Evolutionary conservation across 805 yeast species (phyloP), one percentile per base, ranked within the genome.

Genomic region (Sugiyamaella smithiae): DNA sequence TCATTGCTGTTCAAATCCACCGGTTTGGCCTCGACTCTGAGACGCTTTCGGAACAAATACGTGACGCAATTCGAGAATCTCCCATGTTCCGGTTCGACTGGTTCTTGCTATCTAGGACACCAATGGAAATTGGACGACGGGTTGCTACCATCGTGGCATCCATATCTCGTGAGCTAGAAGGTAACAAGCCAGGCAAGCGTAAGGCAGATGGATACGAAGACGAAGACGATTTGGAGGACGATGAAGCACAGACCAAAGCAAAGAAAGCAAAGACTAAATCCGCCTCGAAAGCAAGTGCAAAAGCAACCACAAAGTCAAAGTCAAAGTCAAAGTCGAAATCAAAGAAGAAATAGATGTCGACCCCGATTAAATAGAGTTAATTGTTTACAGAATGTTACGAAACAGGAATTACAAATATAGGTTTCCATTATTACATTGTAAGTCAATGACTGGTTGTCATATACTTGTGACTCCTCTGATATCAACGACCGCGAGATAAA

Each of bases 1-100:
- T 86, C 65, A 68, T 93, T 57, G 69, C 93, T 50, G 79, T 89
- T 12, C 90, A 86, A 71, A 69, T 88, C 61, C 84, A 85, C 69
- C 74, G 84, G 52, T 80, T 78, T 62, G 99, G 99, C 0, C 66
- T 90, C 28, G 96, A 88, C 57, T 73, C 83, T 20, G 82, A 81
- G 11, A 88, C 86, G 60, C 70, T 91, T 12, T 86, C 83, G 62
- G 99, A 91, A 50, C 67, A 78, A 53, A 82, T 91, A 42, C 76
- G 88, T 47, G 87, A 84, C 51, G 82, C 84, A 24, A 82, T 91
- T 35, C 73, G 87, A 49, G 77, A 77, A 36, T 81, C 86, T 9
- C 86, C 91, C 3, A 68, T 88, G 61, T 89, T 91, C 69, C 79
- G 88, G 56, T 84, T 88, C 62, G 96, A 93, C 66, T 89, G 86